phyloP scores from a whole-genome alignment of 495 filamentous ascomycete species.

The Daldinia concentrica region DNA sequence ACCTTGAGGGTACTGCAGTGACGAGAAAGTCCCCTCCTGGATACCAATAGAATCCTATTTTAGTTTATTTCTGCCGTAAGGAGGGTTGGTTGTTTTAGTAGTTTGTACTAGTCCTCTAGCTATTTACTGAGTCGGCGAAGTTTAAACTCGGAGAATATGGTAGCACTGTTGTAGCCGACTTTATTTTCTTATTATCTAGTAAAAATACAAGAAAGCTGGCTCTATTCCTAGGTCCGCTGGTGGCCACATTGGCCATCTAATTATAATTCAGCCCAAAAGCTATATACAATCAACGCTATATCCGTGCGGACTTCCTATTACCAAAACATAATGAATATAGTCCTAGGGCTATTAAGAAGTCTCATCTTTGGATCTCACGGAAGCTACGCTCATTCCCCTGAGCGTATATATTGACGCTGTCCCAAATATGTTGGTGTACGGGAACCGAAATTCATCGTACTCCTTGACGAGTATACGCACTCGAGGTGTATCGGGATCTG shows the following conservation, averaged over 20 bases:
- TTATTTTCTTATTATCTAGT: neutral
- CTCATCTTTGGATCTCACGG: neutral
- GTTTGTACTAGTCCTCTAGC: neutral
- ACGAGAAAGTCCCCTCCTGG: neutral
- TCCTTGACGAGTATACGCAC: slow-evolving; percentile 16
- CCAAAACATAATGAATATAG: neutral
- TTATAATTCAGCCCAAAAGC: neutral
- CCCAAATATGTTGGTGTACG: slow-evolving; percentile 28
- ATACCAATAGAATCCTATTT: neutral
- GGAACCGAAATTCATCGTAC: slow-evolving; percentile 26
- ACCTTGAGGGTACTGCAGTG: neutral
- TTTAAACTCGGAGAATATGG: neutral
- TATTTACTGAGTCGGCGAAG: neutral
- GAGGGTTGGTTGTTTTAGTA: neutral
- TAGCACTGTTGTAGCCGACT: neutral
- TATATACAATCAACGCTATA: neutral
- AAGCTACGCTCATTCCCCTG: neutral
- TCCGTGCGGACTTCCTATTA: neutral
- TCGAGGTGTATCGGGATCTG: slow-evolving; percentile 33
- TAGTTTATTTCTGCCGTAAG: neutral
- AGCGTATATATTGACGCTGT: slow-evolving; percentile 24
- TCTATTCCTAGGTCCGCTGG: neutral
- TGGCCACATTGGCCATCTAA: neutral
- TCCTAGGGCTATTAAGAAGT: neutral
- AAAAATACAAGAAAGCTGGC: neutral